These are phyloP conservation scores for Apophysomyces ossiformis DNA, from an alignment of 371 early-diverging fungal genomes.

Conservation along the genomic window DNA sequence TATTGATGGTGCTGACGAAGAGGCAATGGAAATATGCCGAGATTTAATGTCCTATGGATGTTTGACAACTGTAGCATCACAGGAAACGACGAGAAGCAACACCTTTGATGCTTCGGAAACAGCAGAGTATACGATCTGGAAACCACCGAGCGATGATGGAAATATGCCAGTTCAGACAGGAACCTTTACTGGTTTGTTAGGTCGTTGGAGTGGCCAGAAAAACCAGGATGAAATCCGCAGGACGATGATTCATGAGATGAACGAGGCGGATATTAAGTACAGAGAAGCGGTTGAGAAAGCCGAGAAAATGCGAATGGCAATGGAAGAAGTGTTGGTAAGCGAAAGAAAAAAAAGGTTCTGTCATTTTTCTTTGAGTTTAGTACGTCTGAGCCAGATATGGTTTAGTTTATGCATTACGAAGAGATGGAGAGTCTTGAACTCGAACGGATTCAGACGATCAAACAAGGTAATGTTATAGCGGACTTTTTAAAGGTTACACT, in stretches of 20 bases:
- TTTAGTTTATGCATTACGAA: conserved; percentile 58
- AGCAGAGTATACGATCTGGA: conserved; percentile 5
- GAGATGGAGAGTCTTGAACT: conserved; percentile 62
- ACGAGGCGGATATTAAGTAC: conserved; percentile 65
- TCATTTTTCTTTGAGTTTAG: too few species aligned
- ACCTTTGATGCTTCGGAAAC: not conserved
- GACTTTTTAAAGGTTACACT: not conserved
- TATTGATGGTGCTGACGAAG: not conserved
- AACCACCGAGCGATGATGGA: not conserved
- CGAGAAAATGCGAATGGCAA: conserved; percentile 62
- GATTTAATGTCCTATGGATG: not conserved
- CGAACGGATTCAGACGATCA: conserved; percentile 62
- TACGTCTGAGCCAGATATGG: too few species aligned
- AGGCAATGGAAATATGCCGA: not conserved
- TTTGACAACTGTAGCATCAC: not conserved
- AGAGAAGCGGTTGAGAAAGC: conserved; percentile 57
- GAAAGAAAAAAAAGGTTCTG: too few species aligned
- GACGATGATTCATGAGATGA: conserved; percentile 28
- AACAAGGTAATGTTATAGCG: conserved; percentile 46
- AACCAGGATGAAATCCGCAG: conserved; percentile 15
- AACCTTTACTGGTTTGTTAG: conserved; percentile 24
- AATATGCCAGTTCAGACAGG: not conserved
- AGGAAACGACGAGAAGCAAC: not conserved
- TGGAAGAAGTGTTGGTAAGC: conserved; percentile 69
- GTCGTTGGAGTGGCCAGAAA: conserved; percentile 26